Evolutionary conservation across 805 yeast genomes (phyloP).

Genomic region (Kazachstania bromeliacearum): DNA sequence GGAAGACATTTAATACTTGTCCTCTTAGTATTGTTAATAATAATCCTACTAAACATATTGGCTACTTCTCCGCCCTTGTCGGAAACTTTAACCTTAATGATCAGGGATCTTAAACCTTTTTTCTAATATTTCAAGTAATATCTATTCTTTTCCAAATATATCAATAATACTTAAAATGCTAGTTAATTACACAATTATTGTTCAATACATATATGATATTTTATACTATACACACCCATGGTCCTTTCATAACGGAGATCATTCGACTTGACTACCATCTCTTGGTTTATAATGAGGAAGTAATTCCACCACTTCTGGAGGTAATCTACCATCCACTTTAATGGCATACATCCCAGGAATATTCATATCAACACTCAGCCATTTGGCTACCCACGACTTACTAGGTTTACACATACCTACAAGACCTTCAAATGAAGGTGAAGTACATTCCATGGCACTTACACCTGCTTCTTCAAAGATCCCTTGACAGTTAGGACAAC

Average conservation of each 20-base stretch:
- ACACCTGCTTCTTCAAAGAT: slow-evolving; percentile 80
- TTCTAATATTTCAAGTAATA: too few species aligned
- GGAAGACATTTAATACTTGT: too few species aligned
- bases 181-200: neutral
- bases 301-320: slow-evolving; percentile 71
- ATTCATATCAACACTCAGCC: slow-evolving; percentile 87
- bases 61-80: too few species aligned
- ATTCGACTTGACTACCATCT: slow-evolving; percentile 78
- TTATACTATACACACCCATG: too few species aligned
- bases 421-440: slow-evolving; percentile 92
- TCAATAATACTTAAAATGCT: neutral
- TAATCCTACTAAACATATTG: too few species aligned
- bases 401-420: slow-evolving; percentile 83
- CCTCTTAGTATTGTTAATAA: too few species aligned
- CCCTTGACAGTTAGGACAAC: slow-evolving; percentile 95
- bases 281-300: slow-evolving; percentile 83
- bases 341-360: slow-evolving; percentile 90
- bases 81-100: too few species aligned
- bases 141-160: neutral
- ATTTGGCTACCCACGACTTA: slow-evolving; percentile 90
- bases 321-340: slow-evolving; percentile 82
- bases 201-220: neutral
- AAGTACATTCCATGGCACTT: slow-evolving; percentile 81
- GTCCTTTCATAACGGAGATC: too few species aligned
- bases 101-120: too few species aligned